Evolutionary conservation across 169 alveolate genomes (phyloP).

Genomic region (Plasmodium malariae): DNA sequence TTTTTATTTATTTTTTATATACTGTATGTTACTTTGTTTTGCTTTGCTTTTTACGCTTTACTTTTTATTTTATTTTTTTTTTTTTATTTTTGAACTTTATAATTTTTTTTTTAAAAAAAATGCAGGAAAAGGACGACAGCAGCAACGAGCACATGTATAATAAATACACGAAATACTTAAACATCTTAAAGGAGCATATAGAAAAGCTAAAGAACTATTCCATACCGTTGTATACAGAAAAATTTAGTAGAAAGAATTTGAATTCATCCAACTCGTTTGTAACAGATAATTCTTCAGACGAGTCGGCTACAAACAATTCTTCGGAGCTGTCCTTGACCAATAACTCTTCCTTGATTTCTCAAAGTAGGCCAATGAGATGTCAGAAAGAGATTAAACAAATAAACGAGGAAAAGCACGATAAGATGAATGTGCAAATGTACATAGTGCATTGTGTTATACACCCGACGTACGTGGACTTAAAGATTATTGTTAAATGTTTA

Average conservation of each 20-base stretch:
- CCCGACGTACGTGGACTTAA: too few species aligned
- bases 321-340: slow-evolving; percentile 51
- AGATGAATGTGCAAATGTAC: neutral
- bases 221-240: slow-evolving; percentile 59
- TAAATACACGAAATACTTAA: slow-evolving; percentile 38
- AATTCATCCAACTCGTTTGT: slow-evolving; percentile 12
- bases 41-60: too few species aligned
- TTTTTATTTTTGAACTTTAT: neutral
- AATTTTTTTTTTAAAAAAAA: neutral
- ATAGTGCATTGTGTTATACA: too few species aligned
- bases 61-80: neutral
- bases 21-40: too few species aligned
- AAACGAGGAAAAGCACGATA: neutral
- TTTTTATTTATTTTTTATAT: too few species aligned
- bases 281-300: slow-evolving; percentile 39
- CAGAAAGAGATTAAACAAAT: neutral
- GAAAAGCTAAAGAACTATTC: slow-evolving; percentile 57
- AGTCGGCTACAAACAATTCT: slow-evolving; percentile 45
- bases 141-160: slow-evolving; percentile 39
- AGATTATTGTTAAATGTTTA: too few species aligned
- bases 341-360: slow-evolving; percentile 46
- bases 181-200: slow-evolving; percentile 52
- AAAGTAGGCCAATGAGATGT: slow-evolving; percentile 3
- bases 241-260: slow-evolving; percentile 9
- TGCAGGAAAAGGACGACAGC: slow-evolving; percentile 50